Base-by-base conservation (phyloP, 495 filamentous ascomycete genomes). In the Penicillium steckii region DNA sequence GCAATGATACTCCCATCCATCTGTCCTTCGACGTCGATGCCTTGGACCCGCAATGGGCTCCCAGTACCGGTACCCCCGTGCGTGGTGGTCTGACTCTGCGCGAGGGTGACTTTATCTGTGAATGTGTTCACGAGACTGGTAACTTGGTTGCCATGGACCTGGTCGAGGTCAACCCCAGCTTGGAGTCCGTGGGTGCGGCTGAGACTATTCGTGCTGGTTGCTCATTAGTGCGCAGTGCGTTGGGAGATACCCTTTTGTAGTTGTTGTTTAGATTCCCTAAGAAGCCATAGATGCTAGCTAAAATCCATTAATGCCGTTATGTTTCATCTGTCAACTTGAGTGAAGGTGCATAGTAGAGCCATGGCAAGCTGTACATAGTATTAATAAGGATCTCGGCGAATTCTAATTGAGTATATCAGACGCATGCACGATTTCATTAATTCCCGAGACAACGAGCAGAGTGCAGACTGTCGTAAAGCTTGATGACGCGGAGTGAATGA, bases 11-110 rank as follows among this genome's bases (percentile, higher is more conserved):
- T 0, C 94, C 94, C 12, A 96, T 97, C 50, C 95, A 99, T 70
- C 80, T 99, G 26, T 95, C 89, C 18, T 97, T 99, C 64, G 94
- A 99, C 65, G 90, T 99, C 52, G 94, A 99, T 67, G 94, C 92
- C 30, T 75, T 99, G 54, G 94, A 99, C 68, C 94, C 94, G 10
- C 85, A 91, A 78, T 92, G 90, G 86, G 95, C 95, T 13, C 95
- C 94, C 10, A 93, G 88, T 69, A 99, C 94, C 0, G 94, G 94
- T 15, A 99, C 94, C 9, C 91, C 94, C 0, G 94, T 99, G 22
- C 80, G 95, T 61, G 94, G 94, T n/a, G 94, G 94, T 0, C 67
- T 99, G 69, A 99, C 95, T 13, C 78, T 99, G 59, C 80, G 94
- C 35, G 94, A 99, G 75, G 94, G 95, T 37, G 95, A 97, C 66